phyloP scores from a whole-genome alignment of 2,329 filamentous ascomycete species.

The Xylaria sp. region DNA sequence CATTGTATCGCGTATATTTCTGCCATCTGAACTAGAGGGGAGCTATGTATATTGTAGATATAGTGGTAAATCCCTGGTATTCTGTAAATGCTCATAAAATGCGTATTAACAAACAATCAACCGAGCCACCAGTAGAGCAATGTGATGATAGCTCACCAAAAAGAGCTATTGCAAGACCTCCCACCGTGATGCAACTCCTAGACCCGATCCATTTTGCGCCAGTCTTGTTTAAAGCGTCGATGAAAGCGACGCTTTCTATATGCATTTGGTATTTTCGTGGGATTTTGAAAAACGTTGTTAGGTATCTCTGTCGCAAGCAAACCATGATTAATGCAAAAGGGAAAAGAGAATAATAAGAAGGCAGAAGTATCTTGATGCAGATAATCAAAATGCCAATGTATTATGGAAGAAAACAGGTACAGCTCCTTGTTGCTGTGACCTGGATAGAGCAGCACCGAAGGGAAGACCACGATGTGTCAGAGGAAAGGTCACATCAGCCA shows the following conservation, averaged over 20 bases:
- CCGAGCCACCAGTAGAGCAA: conserved; percentile 15
- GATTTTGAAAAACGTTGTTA: conserved; percentile 17
- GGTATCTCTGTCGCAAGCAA: conserved; percentile 30
- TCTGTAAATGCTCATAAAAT: conserved; percentile 29
- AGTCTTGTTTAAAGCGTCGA: conserved; percentile 17
- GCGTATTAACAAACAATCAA: conserved; percentile 18
- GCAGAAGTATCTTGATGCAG: background rate
- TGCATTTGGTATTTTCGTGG: conserved; percentile 30
- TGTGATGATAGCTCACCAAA: conserved; percentile 5
- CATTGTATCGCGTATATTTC: conserved; percentile 15
- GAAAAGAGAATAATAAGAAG: background rate
- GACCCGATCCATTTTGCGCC: conserved; percentile 29
- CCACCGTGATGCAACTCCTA: conserved; percentile 21
- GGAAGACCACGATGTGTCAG: background rate
- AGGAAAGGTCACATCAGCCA: conserved; percentile 12
- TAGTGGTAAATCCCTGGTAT: conserved; percentile 14
- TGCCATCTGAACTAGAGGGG: conserved; percentile 10
- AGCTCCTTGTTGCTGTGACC: background rate
- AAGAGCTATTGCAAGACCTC: conserved; percentile 26
- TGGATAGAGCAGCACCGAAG: conserved; percentile 1
- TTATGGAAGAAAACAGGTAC: conserved; percentile 5
- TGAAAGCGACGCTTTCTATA: conserved; percentile 36
- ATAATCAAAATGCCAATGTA: conserved; percentile 6
- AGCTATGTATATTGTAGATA: conserved; percentile 19
- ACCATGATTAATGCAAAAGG: conserved; percentile 7